Evolutionary conservation across 73 alveolate genomes (phyloP).

Genomic region (Tetrahymena thermophila): DNA sequence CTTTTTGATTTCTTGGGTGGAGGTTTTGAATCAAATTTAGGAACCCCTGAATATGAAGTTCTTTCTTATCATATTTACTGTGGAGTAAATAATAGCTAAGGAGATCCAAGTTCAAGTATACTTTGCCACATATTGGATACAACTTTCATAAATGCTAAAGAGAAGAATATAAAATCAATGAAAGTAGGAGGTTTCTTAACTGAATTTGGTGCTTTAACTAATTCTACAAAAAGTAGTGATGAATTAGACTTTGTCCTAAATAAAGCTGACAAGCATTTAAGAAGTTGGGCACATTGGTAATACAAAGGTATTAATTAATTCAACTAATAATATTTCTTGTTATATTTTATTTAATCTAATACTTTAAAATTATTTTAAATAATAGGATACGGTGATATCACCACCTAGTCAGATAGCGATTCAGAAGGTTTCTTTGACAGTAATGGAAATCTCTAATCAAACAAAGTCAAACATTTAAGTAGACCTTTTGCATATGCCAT

Average conservation of each 20-base stretch:
- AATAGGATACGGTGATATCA: conserved; percentile 53
- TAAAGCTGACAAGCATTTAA: conserved; percentile 44
- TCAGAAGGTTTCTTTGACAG: conserved; percentile 59
- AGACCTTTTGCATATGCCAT: conserved; percentile 57
- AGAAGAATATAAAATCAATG: conserved; percentile 48
- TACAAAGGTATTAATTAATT: conserved; percentile 31
- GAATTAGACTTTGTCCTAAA: conserved; percentile 52
- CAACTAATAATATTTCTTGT: no score
- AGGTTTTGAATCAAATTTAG: conserved; percentile 46
- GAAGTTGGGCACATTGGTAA: conserved; percentile 76
- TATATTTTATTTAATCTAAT: not conserved
- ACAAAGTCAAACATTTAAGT: conserved; percentile 54
- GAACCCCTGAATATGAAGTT: conserved; percentile 18
- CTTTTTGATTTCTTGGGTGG: conserved; percentile 35
- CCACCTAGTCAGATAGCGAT: conserved; percentile 53
- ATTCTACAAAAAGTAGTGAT: conserved; percentile 51
- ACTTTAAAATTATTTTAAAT: not conserved
- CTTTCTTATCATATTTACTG: conserved; percentile 37
- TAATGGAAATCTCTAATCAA: conserved; percentile 54
- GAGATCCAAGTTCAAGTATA: conserved; percentile 9
- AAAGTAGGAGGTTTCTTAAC: conserved; percentile 54
- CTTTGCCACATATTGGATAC: conserved; percentile 35
- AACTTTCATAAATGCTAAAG: conserved; percentile 44
- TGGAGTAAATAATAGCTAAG: conserved; percentile 11
- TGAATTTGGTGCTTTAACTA: conserved; percentile 73